Evolutionary conservation across 2,329 filamentous ascomycete species (phyloP).

Genomic region (Neopestalotiopsis clavispora): DNA sequence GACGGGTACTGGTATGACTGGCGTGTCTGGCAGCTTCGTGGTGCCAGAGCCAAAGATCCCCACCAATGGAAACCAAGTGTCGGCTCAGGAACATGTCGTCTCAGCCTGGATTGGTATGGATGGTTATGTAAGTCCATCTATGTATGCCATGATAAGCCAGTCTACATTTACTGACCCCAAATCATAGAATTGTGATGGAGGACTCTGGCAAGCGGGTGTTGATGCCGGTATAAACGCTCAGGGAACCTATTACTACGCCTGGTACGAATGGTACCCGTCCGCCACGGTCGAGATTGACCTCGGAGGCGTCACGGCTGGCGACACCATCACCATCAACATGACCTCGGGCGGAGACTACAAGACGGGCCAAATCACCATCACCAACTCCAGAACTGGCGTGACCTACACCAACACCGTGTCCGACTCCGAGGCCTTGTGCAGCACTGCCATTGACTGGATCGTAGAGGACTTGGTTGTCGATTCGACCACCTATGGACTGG

Average conservation of each 20-base stretch:
- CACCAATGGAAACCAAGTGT: not conserved
- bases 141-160: not conserved
- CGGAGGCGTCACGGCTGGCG: conserved; percentile 2
- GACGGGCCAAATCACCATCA: not conserved
- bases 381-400: not conserved
- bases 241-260: conserved; percentile 11
- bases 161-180: not conserved
- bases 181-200: conserved; percentile 1
- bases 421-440: not conserved
- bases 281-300: conserved; percentile 11
- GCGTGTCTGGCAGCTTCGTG: not conserved
- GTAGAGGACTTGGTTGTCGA: conserved; percentile 10
- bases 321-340: conserved; percentile 7
- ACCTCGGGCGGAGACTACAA: not conserved
- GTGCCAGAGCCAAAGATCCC: conserved; percentile 9
- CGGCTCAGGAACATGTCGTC: not conserved
- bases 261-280: conserved; percentile 13
- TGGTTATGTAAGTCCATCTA: conserved; percentile 5
- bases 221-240: not conserved
- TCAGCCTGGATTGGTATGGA: conserved; percentile 12
- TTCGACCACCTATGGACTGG: not conserved
- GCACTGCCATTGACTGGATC: conserved; percentile 13
- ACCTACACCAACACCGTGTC: conserved; percentile 1
- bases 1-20: conserved; percentile 8
- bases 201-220: conserved; percentile 7